Evolutionary conservation across 2,329 filamentous ascomycete genomes (phyloP).

Genomic region (Alternaria tenuissima): DNA sequence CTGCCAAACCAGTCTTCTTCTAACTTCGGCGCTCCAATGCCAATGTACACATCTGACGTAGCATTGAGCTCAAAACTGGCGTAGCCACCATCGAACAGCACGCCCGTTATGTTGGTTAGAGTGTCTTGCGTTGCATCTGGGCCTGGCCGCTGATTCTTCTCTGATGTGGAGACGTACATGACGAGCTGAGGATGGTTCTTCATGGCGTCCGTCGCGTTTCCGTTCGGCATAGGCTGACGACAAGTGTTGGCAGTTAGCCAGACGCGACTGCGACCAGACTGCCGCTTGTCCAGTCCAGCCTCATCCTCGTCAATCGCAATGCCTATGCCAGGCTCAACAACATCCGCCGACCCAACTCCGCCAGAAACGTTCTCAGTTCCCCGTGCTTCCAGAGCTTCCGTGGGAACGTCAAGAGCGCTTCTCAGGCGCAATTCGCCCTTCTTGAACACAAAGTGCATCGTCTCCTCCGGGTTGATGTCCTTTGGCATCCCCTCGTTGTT

Average conservation of each 20-base stretch:
- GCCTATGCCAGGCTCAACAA: neutral
- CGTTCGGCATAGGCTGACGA: slow-evolving; percentile 71
- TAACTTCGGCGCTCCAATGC: slow-evolving; percentile 74
- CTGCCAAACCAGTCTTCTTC: slow-evolving; percentile 65
- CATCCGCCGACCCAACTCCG: neutral
- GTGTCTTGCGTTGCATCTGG: slow-evolving; percentile 62
- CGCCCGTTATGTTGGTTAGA: slow-evolving; percentile 46
- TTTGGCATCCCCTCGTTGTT: slow-evolving; percentile 71
- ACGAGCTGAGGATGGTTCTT: slow-evolving; percentile 69
- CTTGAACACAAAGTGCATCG: slow-evolving; percentile 71
- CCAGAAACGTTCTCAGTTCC: slow-evolving; percentile 21
- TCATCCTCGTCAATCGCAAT: neutral
- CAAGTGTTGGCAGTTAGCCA: slow-evolving; percentile 91
- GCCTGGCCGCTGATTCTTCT: slow-evolving; percentile 71
- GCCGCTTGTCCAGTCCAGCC: slow-evolving; percentile 31
- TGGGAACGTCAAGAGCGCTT: slow-evolving; percentile 33
- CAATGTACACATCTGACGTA: slow-evolving; percentile 75
- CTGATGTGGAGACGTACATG: slow-evolving; percentile 76
- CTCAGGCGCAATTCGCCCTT: slow-evolving; percentile 62
- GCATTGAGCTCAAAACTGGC: slow-evolving; percentile 69
- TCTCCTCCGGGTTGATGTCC: slow-evolving; percentile 70
- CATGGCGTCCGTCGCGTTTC: slow-evolving; percentile 54
- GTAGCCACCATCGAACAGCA: slow-evolving; percentile 73
- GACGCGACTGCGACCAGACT: slow-evolving; percentile 56
- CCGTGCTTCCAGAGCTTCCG: slow-evolving; percentile 39